A percentile compares a stretch with the other conserved stretches of the same genome.
Conservation (phyloP, 805 yeast species). For the Jamesozyma hellenica region DNA sequence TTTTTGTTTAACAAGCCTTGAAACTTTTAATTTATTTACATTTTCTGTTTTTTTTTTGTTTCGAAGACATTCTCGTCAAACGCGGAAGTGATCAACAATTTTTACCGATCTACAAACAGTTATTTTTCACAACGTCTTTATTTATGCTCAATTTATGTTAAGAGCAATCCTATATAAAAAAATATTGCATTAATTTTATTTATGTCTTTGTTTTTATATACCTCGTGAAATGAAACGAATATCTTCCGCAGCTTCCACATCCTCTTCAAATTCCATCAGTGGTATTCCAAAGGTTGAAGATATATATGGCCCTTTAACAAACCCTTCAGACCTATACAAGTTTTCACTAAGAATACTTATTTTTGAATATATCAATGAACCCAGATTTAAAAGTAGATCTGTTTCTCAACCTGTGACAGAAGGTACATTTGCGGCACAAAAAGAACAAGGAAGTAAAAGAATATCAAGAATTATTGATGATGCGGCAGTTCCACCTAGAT, state of each 20-base stretch:
- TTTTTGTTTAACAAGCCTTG: no score
- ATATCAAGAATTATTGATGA: neutral
- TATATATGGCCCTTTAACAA: constrained; percentile 3
- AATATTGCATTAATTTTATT: no score
- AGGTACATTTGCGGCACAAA: neutral
- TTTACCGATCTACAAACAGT: no score
- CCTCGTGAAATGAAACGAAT: constrained; percentile 7
- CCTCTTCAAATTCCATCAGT: constrained; percentile 1
- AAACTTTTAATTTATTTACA: no score
- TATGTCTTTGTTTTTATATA: neutral
- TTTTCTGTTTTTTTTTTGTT: no score
- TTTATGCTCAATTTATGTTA: no score
- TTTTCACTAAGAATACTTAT: constrained; percentile 45
- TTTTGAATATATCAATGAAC: constrained; percentile 54
- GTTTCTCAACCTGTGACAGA: neutral
- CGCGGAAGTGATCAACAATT: no score
- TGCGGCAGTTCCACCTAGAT: neutral
- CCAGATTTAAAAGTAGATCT: constrained; percentile 40
- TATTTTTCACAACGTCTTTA: no score
- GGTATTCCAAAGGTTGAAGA: constrained; percentile 1
- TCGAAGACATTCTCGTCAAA: no score
- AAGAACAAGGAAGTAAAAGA: constrained; percentile 1
- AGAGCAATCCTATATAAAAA: neutral
- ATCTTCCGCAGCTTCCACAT: constrained; percentile 8
- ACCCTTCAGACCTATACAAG: constrained; percentile 34